Evolutionary conservation across 2,329 filamentous ascomycete species (phyloP), one percentile per base, ranked within the genome.

Genomic region (Aspergillus viridinutans): DNA sequence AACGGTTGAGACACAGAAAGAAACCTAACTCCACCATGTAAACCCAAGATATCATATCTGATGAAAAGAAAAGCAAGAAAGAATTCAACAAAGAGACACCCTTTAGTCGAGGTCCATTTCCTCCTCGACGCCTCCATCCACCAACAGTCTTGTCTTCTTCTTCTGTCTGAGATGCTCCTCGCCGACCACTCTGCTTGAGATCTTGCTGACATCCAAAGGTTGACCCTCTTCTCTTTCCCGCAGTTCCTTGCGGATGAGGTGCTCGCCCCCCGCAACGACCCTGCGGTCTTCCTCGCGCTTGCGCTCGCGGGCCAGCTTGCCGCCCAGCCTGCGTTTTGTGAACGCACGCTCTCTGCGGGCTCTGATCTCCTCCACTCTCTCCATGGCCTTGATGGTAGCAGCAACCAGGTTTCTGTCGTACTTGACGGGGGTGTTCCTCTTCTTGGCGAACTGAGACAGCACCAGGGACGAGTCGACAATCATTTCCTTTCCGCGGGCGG

Each of bases 401-500:
- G 85, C 83, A 62, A 96, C 86, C 63, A 96, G 85, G 67, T 96
- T 90, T 76, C 94, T 88, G 84, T 97, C 90, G 85, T 99, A 99
- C 72, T 93, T 90, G 60, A 95, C 86, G 64, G 94, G 94, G 32
- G 95, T 85, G 81, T 99, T 97, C 81, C 94, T 90, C 72, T 91
- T 89, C 65, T 91, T 90, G 61, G 90, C 89, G 78, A 97, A 96
- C 71, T 91, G 89, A 38, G 74, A 76, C 20, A 79, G 71, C 25
- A 79, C 69, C 59, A 99, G 87, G 32, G 93, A 96, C 69, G 86
- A 89, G 82, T 99, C 94, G 76, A 97, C 92, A 56, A 90, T 90
- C 90, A 96, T 87, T 76, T 86, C 84, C 80, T 92, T 95, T 79
- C 90, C 90, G 57, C 89, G 88, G 20, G 88, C 85, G 72, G 88